Base-by-base conservation (phyloP, 768 basidiomycete species). In the Collybiopsis luxurians region DNA sequence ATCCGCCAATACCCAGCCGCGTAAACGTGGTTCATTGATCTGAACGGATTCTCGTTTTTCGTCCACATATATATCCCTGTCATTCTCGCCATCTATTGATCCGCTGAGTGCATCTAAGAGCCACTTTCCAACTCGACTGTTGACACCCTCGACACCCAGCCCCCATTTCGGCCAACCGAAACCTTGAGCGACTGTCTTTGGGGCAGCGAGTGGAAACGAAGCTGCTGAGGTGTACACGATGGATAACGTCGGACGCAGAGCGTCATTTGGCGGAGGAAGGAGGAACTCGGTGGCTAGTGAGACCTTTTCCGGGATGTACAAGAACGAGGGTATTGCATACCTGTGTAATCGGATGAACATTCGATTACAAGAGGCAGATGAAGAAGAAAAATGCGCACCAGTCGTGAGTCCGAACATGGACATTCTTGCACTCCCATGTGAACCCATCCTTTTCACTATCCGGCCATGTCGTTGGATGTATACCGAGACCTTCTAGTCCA, bases 391-490 rank as follows among this genome's bases (percentile, higher is more conserved):
- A 17, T 39, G 64, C 74, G 46, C 63, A 91, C 95, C 95, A 97
- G 67, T 96, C 95, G 51, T 95, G 91, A 9, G 81, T 90, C 52
- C 83, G 80, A 11, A 95, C 84, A 19, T 80, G 68, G 0, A 86
- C 87, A 24, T 80, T 78, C 60, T 85, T 84, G 64, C 87, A 84
- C 64, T 83, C 78, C 92, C 93, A 95, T 43, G 80, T 74, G 66
- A 97, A 98, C 0, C 86, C 90, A 1, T 77, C 71, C 63, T 81
- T 84, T 31, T 69, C 73, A 61, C 84, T 91, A 71, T 97, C 87
- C 0, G 92, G 93, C 95, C 95, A 98, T 1, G 71, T 75, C 1
- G 81, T 82, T 4, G 95, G 93, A 63, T 93, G 90, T n/a, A 98
- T 89, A 1, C 95, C 95, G 59, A 94, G 73, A 2, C 86, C 89